Base-by-base conservation (phyloP, 805 yeast genomes). In the Hyphopichia homilentoma region DNA sequence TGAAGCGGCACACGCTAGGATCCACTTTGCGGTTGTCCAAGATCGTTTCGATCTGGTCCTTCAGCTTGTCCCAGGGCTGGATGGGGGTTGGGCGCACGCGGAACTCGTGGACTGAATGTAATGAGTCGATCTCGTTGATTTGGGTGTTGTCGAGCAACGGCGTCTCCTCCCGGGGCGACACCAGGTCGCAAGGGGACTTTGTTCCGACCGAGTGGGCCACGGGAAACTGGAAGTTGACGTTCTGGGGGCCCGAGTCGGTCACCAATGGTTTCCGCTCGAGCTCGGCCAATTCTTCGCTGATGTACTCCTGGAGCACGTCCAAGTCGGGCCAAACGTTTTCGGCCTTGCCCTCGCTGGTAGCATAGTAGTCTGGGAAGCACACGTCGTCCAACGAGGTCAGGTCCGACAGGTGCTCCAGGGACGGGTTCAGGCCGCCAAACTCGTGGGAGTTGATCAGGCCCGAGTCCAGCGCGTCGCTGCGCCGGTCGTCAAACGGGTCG, bases 361-460 rank as follows among this genome's bases (percentile, higher is more conserved):
- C 55, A 28, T 74, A 76, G 41, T 81, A 88, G 23, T 88, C 68
- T 0, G 95, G 96, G 55, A 87, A 78, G 50, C 96, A 90, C 16
- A 90, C 98, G 58, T 90, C 98, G 52, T 83, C 89, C 37, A 90
- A 61, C 1, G 96, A 84, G 0, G 95, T 80, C 24, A 77, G 75
- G 33, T 75, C 77, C 22, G 80, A 70, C 24, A 76, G 63, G 38
- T 83, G 67, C 30, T 83, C 72, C 15, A 81, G 71, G 3, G 78
- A 65, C 4, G 87, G 86, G 45, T 79, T 78, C n/a, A 84, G 79
- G 11, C 55, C 68, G 9, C 73, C 73, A 44, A 67, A 68, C 38
- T 63, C 70, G 33, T 59, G 48, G 37, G 61, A 53, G 33, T 55
- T 54, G 21, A 50, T 25, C 7, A 54, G 45, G 16, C 26, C 36